phyloP scores from a whole-genome alignment of 129 eudicot genomes.

The Glebionis coronaria region DNA sequence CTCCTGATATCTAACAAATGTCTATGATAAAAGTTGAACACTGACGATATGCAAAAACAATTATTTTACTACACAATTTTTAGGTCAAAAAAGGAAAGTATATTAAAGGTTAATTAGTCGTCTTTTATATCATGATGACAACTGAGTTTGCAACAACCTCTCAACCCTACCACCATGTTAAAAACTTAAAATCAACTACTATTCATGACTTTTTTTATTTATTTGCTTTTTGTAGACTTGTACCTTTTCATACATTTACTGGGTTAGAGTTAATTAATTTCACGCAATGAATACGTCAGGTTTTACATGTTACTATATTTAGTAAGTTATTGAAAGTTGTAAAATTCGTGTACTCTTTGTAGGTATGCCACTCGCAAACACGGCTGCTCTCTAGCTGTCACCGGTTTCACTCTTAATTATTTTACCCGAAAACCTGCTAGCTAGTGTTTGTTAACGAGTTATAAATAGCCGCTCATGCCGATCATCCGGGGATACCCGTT shows the following conservation, averaged over 20 bases:
- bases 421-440: no score
- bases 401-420: no score
- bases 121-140: neutral
- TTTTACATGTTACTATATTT: neutral
- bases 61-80: neutral
- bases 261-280: neutral
- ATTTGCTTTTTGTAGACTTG: neutral
- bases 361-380: neutral
- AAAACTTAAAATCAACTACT: no score
- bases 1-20: no score
- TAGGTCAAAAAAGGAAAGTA: neutral
- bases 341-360: neutral
- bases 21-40: no score
- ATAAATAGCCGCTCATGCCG: no score
- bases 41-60: no score
- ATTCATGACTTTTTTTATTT: neutral
- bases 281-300: neutral
- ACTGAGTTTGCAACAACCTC: neutral
- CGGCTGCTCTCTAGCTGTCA: no score
- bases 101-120: neutral
- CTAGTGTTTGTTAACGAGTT: no score
- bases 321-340: neutral
- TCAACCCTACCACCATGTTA: neutral
- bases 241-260: neutral
- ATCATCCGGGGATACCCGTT: no score